A percentile compares a stretch with the other conserved stretches of the same genome.
Conservation (phyloP, 2,329 filamentous ascomycete species). For the Ilyonectria mors-panacis region DNA sequence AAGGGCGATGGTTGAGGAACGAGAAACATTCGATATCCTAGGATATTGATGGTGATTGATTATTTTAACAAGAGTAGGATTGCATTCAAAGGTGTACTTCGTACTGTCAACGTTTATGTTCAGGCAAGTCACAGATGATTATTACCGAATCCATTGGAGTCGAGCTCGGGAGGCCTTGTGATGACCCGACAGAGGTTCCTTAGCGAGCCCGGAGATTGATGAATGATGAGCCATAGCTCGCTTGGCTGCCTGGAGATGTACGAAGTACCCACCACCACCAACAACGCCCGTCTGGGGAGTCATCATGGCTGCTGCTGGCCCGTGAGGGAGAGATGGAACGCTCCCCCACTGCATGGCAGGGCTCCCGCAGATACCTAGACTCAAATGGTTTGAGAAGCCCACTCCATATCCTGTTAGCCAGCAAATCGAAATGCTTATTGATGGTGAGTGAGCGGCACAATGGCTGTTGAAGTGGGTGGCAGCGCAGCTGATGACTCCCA, state of each 20-base stretch:
- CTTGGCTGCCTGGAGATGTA: conserved; percentile 15
- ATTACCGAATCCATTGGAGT: conserved; percentile 3
- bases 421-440: not conserved
- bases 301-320: conserved; percentile 18
- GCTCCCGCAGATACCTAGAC: not conserved
- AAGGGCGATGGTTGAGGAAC: conserved; percentile 2
- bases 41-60: conserved; percentile 1
- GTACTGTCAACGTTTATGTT: not conserved
- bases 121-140: not conserved
- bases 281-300: conserved; percentile 8
- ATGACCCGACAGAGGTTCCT: not conserved
- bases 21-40: conserved; percentile 39
- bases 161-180: not conserved
- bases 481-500: conserved; percentile 4
- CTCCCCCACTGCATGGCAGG: not conserved
- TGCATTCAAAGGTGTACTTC: conserved; percentile 7
- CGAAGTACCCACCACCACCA: conserved; percentile 2
- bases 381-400: not conserved
- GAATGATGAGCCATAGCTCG: not conserved
- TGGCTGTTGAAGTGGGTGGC: not conserved
- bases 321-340: not conserved
- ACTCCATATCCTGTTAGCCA: not conserved
- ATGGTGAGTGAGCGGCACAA: not conserved
- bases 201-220: not conserved
- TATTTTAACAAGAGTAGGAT: conserved; percentile 14